Percentiles rank a stretch among this genome's conserved stretches.
These are phyloP conservation scores for Pseudotsuga menziesii DNA, from an alignment of 75 land plant genomes.

Conservation along the genomic window DNA sequence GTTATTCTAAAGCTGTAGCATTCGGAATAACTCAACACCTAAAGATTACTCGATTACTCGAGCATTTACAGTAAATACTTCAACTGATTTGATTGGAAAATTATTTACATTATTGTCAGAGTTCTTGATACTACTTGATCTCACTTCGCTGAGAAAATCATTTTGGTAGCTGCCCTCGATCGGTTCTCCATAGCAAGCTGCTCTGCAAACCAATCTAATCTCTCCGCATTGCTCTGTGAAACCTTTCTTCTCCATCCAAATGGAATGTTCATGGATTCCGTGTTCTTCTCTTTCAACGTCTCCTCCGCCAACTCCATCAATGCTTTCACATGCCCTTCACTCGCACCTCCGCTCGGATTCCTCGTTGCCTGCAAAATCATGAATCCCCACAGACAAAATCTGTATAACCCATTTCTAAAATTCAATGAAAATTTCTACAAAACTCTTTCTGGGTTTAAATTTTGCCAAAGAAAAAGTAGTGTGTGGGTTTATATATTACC, in stretches of 20 bases:
- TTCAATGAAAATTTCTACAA: not conserved
- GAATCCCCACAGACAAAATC: no score
- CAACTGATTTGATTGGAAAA: no score
- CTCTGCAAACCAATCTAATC: constrained; percentile 42
- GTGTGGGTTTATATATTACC: not conserved
- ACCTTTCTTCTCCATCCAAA: constrained; percentile 28
- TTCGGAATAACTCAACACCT: no score
- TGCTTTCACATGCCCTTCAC: not conserved
- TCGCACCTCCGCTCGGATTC: not conserved
- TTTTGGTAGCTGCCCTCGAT: constrained; percentile 1
- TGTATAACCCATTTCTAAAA: no score
- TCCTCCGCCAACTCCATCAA: constrained; percentile 17
- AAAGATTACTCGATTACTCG: no score
- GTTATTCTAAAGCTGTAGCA: no score
- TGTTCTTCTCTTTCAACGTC: constrained; percentile 17
- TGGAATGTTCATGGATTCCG: constrained; percentile 26
- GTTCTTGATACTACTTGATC: no score
- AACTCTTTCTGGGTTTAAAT: not conserved
- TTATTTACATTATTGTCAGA: no score
- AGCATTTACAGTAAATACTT: no score
- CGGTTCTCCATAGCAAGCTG: constrained; percentile 33
- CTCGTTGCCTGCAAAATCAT: not conserved
- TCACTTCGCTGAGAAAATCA: no score
- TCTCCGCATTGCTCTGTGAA: constrained; percentile 22
- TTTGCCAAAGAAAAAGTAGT: not conserved